Base-by-base conservation (phyloP, 805 yeast species). In the Wickerhamiella lipophila region DNA sequence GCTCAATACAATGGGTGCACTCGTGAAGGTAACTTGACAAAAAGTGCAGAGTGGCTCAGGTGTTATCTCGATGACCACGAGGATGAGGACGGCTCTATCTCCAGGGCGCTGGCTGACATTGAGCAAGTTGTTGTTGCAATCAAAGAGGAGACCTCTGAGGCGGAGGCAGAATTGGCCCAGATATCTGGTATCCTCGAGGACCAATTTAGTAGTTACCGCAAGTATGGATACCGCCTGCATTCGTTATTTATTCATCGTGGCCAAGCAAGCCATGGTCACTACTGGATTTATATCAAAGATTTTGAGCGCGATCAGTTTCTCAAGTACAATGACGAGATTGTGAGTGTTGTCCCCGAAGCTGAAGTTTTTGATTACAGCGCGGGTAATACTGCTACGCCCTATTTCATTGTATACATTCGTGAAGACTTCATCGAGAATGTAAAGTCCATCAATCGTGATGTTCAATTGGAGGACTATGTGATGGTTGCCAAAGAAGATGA, bases 231-330 rank as follows among this genome's bases (percentile, higher is more conserved):
- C 64, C 73, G 83, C 0, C 71, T 92, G 11, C 89, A 88, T 67
- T 94, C 97, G 0, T 79, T 89, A 6, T 92, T 92, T 60, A 86
- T 92, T 43, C 98, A 92, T 63, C 71, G 96, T 46, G 98, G 98
- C 6, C 94, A 87, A 58, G 97, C 96, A 0, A 79, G 86, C 46
- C 89, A 84, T 60, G 98, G 98, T 2, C 98, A 92, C 64, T 92
- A 92, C 64, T 92, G 97, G 96, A 76, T 89, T 15, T 92, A 89
- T 61, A 88, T 92, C 53, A 77, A 76, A 51, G 97, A 92, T 64
- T 76, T 78, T 2, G 73, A 73, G 53, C 70, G 72, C 16, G 73
- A 75, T 25, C 67, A 83, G 18, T 92, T 78, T 76, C 71, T 96
- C 53, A 88, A 86, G 68, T 92, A 92, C 64, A 92, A 92, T 60